Evolutionary conservation across 139 green algal genomes (phyloP).

Genomic region (Gonium pectorale): DNA sequence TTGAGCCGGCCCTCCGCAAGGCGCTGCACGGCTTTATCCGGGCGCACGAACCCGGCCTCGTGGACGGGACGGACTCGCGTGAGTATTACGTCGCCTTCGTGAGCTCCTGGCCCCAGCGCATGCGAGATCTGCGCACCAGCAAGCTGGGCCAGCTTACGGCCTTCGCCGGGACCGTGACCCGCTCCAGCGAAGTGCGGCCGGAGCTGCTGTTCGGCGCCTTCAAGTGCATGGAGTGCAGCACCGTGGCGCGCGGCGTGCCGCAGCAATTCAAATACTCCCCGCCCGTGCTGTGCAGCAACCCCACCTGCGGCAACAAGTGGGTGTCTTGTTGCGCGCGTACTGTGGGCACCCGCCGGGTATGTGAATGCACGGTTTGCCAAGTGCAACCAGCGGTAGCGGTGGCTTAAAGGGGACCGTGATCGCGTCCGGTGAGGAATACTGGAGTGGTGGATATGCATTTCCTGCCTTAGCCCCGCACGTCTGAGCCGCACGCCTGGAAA

Average conservation of each 20-base stretch:
- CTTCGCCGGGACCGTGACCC: constrained; percentile 92
- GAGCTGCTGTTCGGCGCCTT: constrained; percentile 96
- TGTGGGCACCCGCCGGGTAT: too few relatives aligned
- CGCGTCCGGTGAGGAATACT: too few relatives aligned
- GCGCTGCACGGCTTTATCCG: constrained; percentile 83
- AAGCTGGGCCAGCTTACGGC: constrained; percentile 71
- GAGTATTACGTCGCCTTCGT: constrained; percentile 50
- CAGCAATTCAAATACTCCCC: constrained; percentile 98
- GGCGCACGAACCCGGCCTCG: constrained; percentile 70
- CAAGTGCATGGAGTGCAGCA: constrained; percentile 88
- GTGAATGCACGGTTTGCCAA: too few relatives aligned
- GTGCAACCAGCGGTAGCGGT: too few relatives aligned
- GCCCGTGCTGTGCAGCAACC: constrained; percentile 91
- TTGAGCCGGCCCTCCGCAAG: constrained; percentile 84
- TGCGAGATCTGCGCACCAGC: constrained; percentile 60
- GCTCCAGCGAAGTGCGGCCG: constrained; percentile 93
- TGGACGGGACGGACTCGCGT: constrained; percentile 60
- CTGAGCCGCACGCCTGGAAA: too few relatives aligned
- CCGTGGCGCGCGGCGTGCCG: constrained; percentile 81
- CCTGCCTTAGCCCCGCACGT: too few relatives aligned
- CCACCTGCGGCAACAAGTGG: constrained; percentile 91
- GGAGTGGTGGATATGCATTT: too few relatives aligned
- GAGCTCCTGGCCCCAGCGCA: constrained; percentile 9
- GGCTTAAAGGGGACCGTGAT: too few relatives aligned
- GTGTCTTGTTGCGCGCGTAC: too few relatives aligned